Evolutionary conservation across 495 filamentous ascomycete genomes (phyloP).

Genomic region (Monascus purpureus): DNA sequence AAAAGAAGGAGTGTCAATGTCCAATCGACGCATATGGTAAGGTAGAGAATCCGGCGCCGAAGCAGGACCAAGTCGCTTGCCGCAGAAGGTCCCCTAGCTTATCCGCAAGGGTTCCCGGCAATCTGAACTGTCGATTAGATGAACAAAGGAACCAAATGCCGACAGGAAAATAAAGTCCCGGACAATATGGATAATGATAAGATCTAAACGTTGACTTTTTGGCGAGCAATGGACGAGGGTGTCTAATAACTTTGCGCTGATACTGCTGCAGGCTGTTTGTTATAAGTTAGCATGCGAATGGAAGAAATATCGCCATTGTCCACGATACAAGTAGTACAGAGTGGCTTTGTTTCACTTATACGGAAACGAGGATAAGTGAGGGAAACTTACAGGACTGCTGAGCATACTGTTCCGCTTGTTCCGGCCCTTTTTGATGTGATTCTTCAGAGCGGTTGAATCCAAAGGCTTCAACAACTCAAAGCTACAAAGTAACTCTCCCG

Average conservation of each 20-base stretch:
- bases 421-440: constrained; percentile 95
- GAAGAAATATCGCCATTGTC: too few species aligned
- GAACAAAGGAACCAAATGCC: too few species aligned
- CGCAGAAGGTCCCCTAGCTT: too few species aligned
- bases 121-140: constrained; percentile 6
- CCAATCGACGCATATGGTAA: not conserved
- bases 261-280: constrained; percentile 32
- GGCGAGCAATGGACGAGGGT: constrained; percentile 7
- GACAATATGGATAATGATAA: constrained; percentile 13
- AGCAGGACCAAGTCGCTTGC: too few species aligned
- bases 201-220: constrained; percentile 11
- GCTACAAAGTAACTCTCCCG: constrained; percentile 81
- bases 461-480: constrained; percentile 95
- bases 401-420: constrained; percentile 85
- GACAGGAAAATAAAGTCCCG: constrained; percentile 4
- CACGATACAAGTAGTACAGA: constrained; percentile 7
- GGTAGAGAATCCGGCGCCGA: not conserved
- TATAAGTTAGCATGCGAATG: constrained; percentile 15
- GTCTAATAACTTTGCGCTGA: constrained; percentile 35
- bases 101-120: too few species aligned
- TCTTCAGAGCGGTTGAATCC: constrained; percentile 94
- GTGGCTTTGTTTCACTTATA: constrained; percentile 13
- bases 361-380: constrained; percentile 9
- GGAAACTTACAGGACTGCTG: constrained; percentile 70
- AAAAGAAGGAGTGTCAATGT: not conserved